Evolutionary conservation across 371 early-diverging fungal species (phyloP).

Genomic region (Mucor plumbeus): DNA sequence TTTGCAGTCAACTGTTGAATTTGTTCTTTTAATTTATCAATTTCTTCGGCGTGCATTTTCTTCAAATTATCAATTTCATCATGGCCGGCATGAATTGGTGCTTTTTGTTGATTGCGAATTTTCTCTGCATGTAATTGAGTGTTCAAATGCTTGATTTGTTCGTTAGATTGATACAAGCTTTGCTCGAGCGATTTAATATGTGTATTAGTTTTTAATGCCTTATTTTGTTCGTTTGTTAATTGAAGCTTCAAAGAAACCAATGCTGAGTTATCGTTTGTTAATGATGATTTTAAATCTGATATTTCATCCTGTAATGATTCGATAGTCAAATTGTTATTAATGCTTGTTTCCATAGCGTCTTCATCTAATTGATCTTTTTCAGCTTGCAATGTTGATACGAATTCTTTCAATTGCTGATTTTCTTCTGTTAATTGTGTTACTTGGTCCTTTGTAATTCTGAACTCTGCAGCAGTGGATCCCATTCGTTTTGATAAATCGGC

Average conservation of each 20-base stretch:
- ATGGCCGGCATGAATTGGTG: background rate
- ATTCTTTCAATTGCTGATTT: background rate
- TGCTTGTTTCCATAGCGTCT: constrained; percentile 1
- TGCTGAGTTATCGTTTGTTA: background rate
- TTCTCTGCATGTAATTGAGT: background rate
- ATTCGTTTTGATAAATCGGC: background rate
- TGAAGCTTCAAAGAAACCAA: background rate
- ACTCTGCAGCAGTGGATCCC: constrained; percentile 3
- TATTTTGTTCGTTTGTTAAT: background rate
- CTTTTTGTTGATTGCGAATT: background rate
- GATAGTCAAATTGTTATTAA: background rate
- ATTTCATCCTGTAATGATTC: background rate
- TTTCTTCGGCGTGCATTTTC: background rate
- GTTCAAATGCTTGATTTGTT: background rate
- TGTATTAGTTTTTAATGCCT: background rate
- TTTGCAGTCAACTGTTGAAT: background rate
- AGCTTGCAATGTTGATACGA: background rate
- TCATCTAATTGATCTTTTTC: background rate
- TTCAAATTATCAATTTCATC: background rate
- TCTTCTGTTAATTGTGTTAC: background rate
- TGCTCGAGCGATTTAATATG: background rate
- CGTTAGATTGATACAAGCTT: background rate
- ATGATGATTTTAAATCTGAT: background rate
- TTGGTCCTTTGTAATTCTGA: constrained; percentile 4
- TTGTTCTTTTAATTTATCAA: background rate